Evolutionary conservation across 305 asterid species (phyloP).

Genomic region (Vinca major): DNA sequence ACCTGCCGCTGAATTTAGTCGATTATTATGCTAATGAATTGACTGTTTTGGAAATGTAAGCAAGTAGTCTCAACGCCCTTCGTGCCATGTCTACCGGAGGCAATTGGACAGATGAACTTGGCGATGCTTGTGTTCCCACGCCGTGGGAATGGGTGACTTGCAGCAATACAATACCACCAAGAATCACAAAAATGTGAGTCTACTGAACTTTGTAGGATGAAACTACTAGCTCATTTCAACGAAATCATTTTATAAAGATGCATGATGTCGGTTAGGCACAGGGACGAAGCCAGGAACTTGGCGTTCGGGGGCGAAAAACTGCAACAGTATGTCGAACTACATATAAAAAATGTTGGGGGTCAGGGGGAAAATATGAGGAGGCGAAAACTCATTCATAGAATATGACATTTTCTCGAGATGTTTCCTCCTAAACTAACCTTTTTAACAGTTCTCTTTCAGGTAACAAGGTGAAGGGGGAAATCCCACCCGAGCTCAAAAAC

Average conservation of each 20-base stretch:
- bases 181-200: conserved; percentile 80
- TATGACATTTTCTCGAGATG: neutral
- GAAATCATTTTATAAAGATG: neutral
- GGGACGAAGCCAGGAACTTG: no score
- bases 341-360: neutral
- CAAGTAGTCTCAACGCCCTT: conserved; percentile 44
- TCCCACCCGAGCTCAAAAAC: conserved; percentile 54
- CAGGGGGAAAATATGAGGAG: neutral
- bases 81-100: conserved; percentile 41
- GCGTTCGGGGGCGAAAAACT: neutral
- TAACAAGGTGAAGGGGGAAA: conserved; percentile 57
- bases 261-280: neutral
- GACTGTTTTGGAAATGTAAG: conserved; percentile 33
- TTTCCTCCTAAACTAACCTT: conserved; percentile 5
- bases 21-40: conserved; percentile 18
- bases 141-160: conserved; percentile 87
- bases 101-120: conserved; percentile 45
- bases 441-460: conserved; percentile 65
- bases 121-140: conserved; percentile 82
- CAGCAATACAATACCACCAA: conserved; percentile 61
- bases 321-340: neutral
- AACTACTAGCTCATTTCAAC: conserved; percentile 7
- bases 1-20: neutral
- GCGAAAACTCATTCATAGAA: neutral
- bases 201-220: conserved; percentile 7